Base-by-base conservation (phyloP, 2,329 filamentous ascomycete genomes). In the Xylaria arbuscula region DNA sequence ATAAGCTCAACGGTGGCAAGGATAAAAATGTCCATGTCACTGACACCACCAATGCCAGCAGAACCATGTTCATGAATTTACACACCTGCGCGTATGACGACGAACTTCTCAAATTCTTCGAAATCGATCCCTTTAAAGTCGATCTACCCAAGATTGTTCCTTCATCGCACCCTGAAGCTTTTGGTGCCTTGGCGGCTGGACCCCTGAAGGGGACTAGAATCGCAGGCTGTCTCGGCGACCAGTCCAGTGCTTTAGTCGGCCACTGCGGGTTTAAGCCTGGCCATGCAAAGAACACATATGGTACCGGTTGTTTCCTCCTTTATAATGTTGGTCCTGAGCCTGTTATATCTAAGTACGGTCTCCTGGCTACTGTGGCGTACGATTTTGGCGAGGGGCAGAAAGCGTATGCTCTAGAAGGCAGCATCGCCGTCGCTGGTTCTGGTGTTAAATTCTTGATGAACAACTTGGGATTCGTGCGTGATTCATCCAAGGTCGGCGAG, bases 61-160 rank as follows among this genome's bases (percentile, higher is more conserved):
- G 94, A 76, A 97, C 94, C 69, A 97, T 97, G 93, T 96, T 97
- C 80, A 94, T 97, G 91, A 93, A 97, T 81, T 85, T 97, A 62
- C 86, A 89, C 74, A 94, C 90, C 11, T 85, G 93, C 67, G 80
- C 94, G 75, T 97, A 97, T 80, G 93, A 95, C 78, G 89, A 93
- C 65, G 85, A 85, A 48, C 86, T 97, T 32, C 83, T 97, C 32
- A 82, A 88, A 28, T 97, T 97, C 82, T 97, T 97, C 80, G 88
- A 87, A 54, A 87, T 97, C 70, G 86, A 89, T 75, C 79, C 75
- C 57, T 85, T 83, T 63, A 95, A 94, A 79, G 83, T 97, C 50
- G 84, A 87, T 59, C 84, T 97, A 13, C 94, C 94, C n/a, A 89
- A 90, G 76, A 97, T 97, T 73, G 90, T 94, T 5, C 90, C 91